Conservation (phyloP, 1,284 basidiomycete species). For the Malassezia arunalokei region DNA sequence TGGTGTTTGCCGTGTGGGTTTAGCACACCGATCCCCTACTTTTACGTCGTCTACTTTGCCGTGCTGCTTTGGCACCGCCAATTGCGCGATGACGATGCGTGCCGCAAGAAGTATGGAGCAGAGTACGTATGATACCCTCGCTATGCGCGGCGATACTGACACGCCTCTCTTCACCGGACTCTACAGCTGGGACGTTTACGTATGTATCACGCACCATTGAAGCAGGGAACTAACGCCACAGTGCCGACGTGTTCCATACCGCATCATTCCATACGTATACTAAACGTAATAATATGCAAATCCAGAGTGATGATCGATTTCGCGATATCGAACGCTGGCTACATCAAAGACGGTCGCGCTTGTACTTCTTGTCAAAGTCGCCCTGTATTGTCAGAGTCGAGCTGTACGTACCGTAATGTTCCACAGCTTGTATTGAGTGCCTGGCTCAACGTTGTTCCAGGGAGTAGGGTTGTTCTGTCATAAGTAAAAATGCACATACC, state of each 20-base stretch:
- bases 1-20: constrained; percentile 94
- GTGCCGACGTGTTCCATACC: constrained; percentile 56
- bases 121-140: constrained; percentile 52
- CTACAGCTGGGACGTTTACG: constrained; percentile 16
- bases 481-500: constrained; percentile 3
- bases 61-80: constrained; percentile 84
- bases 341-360: constrained; percentile 35
- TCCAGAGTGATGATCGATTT: neutral
- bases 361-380: constrained; percentile 34
- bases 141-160: neutral
- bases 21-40: constrained; percentile 84
- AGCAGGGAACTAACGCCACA: constrained; percentile 4
- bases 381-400: constrained; percentile 5
- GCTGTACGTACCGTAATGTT: constrained; percentile 25
- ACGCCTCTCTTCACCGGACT: constrained; percentile 1
- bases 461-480: constrained; percentile 38
- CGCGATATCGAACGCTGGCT: neutral
- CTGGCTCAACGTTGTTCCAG: constrained; percentile 38
- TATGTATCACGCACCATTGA: constrained; percentile 4
- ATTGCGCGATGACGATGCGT: constrained; percentile 79
- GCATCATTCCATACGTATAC: constrained; percentile 79
- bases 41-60: constrained; percentile 75
- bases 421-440: constrained; percentile 39
- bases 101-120: constrained; percentile 60
- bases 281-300: constrained; percentile 25